Conservation (phyloP, 805 yeast species). For the Schwanniomyces vanrijiae region DNA sequence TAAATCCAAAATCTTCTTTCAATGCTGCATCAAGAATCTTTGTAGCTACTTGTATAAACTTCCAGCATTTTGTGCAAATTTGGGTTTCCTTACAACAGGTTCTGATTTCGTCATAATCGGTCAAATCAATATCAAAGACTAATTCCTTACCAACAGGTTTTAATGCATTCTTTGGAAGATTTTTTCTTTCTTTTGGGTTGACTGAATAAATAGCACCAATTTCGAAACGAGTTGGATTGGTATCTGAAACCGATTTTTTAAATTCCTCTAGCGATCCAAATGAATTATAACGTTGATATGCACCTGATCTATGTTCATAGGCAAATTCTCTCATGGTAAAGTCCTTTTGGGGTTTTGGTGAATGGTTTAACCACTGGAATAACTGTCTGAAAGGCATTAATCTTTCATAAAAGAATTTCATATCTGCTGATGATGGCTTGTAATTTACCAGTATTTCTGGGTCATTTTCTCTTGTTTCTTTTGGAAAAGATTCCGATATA, state of each 20-base stretch:
- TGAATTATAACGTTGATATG: constrained; percentile 87
- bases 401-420: constrained; percentile 68
- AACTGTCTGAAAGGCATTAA: constrained; percentile 74
- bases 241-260: constrained; percentile 67
- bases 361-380: constrained; percentile 89
- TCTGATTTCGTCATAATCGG: constrained; percentile 91
- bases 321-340: constrained; percentile 93
- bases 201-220: constrained; percentile 89
- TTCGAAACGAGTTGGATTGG: constrained; percentile 89
- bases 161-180: constrained; percentile 72
- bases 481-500: constrained; percentile 2
- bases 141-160: constrained; percentile 83
- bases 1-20: constrained; percentile 85
- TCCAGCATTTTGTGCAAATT: constrained; percentile 92
- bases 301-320: constrained; percentile 82
- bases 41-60: constrained; percentile 82
- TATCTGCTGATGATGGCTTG: constrained; percentile 55
- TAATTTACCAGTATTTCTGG: not conserved
- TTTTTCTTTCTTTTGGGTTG: constrained; percentile 83
- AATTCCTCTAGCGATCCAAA: constrained; percentile 67
- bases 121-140: constrained; percentile 95
- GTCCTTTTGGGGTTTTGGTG: constrained; percentile 70
- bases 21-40: constrained; percentile 70
- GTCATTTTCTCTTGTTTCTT: not conserved
- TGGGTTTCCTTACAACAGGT: constrained; percentile 88